These are phyloP conservation scores for Ramaria sp. DNA, from an alignment of 768 basidiomycete genomes.

Conservation along the genomic window DNA sequence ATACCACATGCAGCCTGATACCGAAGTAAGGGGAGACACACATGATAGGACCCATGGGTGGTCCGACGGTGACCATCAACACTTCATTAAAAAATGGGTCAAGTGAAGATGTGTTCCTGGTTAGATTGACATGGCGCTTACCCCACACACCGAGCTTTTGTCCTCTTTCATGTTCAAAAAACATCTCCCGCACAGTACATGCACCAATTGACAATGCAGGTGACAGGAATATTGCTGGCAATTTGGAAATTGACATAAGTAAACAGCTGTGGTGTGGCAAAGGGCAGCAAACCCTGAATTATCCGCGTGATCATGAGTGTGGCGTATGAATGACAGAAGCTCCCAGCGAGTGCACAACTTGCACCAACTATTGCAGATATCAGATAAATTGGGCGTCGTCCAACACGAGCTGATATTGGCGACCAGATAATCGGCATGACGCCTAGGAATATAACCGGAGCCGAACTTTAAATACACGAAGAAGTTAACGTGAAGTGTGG, in stretches of 20 bases:
- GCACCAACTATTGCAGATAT: background rate
- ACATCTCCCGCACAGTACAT: background rate
- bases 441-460: background rate
- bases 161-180: background rate
- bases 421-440: background rate
- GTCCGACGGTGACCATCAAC: constrained; percentile 1
- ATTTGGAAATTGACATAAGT: background rate
- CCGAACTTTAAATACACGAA: background rate
- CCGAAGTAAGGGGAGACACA: background rate
- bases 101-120: background rate
- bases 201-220: constrained; percentile 1
- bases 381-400: background rate
- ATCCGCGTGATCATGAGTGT: constrained; percentile 1
- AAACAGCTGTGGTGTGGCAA: background rate
- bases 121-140: background rate
- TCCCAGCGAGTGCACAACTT: background rate
- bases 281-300: background rate
- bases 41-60: background rate
- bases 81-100: background rate
- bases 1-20: background rate
- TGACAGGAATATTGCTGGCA: background rate
- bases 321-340: constrained; percentile 2
- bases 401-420: background rate
- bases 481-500: background rate
- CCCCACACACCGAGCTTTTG: background rate